A percentile compares a stretch with the other conserved stretches of the same genome.
Conservation (phyloP, 2,329 filamentous ascomycete species). For the Phyllosticta citribraziliensis region DNA sequence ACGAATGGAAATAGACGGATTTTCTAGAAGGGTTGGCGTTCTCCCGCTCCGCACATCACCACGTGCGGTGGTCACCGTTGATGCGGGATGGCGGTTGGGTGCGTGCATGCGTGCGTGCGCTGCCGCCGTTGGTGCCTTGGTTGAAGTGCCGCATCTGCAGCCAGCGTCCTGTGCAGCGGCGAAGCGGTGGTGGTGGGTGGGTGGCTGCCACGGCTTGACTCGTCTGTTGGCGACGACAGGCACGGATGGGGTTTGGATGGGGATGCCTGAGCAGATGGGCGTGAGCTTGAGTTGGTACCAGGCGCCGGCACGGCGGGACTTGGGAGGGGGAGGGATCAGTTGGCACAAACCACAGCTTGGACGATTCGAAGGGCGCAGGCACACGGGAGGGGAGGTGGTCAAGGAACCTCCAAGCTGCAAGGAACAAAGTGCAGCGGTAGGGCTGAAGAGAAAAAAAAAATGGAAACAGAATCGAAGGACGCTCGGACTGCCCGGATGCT, state of each 20-base stretch:
- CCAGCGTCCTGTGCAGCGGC: background rate
- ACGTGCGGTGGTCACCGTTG: background rate
- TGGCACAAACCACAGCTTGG: background rate
- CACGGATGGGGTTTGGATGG: background rate
- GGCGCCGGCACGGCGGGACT: background rate
- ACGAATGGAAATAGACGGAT: background rate
- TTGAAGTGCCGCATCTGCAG: background rate
- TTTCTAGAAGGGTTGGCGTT: background rate
- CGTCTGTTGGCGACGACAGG: background rate
- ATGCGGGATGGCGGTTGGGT: background rate
- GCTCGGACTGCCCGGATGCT: background rate
- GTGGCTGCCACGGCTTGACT: background rate
- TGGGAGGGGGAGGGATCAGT: background rate
- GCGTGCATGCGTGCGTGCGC: background rate
- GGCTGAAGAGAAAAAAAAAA: background rate
- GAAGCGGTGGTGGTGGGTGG: background rate
- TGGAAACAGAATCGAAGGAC: background rate
- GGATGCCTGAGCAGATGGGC: background rate
- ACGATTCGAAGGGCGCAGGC: background rate
- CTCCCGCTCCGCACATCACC: background rate
- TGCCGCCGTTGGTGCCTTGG: background rate
- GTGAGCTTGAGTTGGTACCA: background rate
- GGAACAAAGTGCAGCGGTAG: background rate
- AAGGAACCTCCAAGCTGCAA: background rate
- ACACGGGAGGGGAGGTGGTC: background rate